A percentile compares a stretch with the other conserved stretches of the same genome.
These are phyloP conservation scores for Gastrolobium bilobum DNA, from an alignment of 306 rosid genomes.

Conservation along the genomic window DNA sequence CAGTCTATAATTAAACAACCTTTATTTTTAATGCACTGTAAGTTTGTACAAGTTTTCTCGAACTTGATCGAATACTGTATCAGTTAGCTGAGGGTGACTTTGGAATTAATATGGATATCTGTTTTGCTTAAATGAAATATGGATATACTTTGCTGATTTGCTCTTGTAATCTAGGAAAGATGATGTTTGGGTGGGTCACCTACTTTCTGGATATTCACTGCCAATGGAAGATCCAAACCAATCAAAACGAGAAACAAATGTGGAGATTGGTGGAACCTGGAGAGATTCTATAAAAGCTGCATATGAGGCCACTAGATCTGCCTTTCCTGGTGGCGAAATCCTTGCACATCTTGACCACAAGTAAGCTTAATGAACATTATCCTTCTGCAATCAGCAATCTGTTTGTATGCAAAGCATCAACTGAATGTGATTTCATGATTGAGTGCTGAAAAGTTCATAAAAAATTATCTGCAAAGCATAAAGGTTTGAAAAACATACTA, in stretches of 20 bases:
- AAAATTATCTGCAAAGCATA: neutral
- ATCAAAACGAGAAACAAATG: slow-evolving; percentile 61
- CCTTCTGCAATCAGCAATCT: slow-evolving; percentile 1
- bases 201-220: slow-evolving; percentile 90
- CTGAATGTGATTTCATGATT: neutral
- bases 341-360: slow-evolving; percentile 96
- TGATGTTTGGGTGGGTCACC: slow-evolving; percentile 97
- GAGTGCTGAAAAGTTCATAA: slow-evolving; percentile 17
- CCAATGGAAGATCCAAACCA: slow-evolving; percentile 96
- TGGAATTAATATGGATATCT: neutral
- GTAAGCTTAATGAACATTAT: slow-evolving; percentile 59
- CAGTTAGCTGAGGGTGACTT: slow-evolving; percentile 14
- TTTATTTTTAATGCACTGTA: neutral
- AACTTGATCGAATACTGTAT: slow-evolving; percentile 20
- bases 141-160: slow-evolving; percentile 17
- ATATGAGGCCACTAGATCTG: slow-evolving; percentile 75
- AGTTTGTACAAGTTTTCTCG: neutral
- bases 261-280: slow-evolving; percentile 89
- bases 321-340: slow-evolving; percentile 94
- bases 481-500: slow-evolving; percentile 1
- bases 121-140: slow-evolving; percentile 27
- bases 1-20: slow-evolving; percentile 1
- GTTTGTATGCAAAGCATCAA: slow-evolving; percentile 24
- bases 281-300: slow-evolving; percentile 77
- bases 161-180: slow-evolving; percentile 72